Evolutionary conservation across 257 asterid genomes (phyloP), one percentile per base, ranked within the genome.

Genomic region (Plectranthus barbatus): DNA sequence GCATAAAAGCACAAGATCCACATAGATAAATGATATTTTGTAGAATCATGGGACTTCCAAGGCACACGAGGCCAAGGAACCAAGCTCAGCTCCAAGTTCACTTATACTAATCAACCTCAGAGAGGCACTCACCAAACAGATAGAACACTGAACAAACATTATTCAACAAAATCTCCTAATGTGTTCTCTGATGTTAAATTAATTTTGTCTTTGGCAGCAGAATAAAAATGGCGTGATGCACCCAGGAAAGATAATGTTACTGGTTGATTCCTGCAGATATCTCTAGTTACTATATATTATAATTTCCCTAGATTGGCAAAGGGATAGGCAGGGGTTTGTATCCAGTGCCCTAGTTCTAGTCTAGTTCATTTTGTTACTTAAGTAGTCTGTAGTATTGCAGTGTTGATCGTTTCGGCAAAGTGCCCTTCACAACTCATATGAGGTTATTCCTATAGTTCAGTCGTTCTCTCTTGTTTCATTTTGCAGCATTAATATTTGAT

Each of bases 61-160:
- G 26, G 31, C 12, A 17, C 14, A 10, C 34, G 14, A 60, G 60
- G 53, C 5, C 13, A 56, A 37, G 47, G 24, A 40, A 64, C 42
- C 10, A 56, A 29, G 37, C 50, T 9, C 62, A 29, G 50, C 39
- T 23, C 33, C 55, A 36, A 55, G 46, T 49, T 37, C 70, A 15
- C 51, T 76, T 65, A 47, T 49, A 48, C 17, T 17, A 47, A 61
- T 49, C 58, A 51, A 58, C 56, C 51, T 52, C 36, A 45, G 34
- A 33, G 19, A 21, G 45, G 17, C 56, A 65, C 29, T 51, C 49
- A 62, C 36, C 52, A 51, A 51, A 48, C 37, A 39, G 17, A 37
- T 45, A 21, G 19, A 54, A 6, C 15, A 44, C 23, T 44, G 24
- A 46, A 12, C 4, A 15, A 52, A 33, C 4, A 20, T 10, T 19